phyloP scores from a whole-genome alignment of 2,329 filamentous ascomycete genomes.

The Clarireedia monteithiana region DNA sequence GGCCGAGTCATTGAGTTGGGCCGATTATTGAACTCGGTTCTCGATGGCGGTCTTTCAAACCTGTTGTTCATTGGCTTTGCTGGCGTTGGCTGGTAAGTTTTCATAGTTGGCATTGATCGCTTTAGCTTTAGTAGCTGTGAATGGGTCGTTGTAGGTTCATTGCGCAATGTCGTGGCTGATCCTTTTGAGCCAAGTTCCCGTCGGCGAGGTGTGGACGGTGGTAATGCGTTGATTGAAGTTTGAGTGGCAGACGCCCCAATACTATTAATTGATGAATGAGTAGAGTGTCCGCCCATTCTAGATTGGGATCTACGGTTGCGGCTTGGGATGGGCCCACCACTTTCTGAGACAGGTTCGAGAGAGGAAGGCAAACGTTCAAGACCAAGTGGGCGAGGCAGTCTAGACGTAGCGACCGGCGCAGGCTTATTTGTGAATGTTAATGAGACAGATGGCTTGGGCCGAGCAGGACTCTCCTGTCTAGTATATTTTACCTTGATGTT shows the following conservation, averaged over 20 bases:
- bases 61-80: constrained; percentile 41
- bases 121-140: constrained; percentile 59
- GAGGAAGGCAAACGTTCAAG: constrained; percentile 67
- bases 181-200: constrained; percentile 49
- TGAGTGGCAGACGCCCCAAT: constrained; percentile 53
- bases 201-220: constrained; percentile 52
- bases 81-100: constrained; percentile 40
- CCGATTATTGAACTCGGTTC: constrained; percentile 40
- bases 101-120: constrained; percentile 55
- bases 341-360: constrained; percentile 90
- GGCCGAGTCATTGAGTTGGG: constrained; percentile 48
- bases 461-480: constrained; percentile 59
- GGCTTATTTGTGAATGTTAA: constrained; percentile 85
- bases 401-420: constrained; percentile 46
- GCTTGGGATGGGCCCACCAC: constrained; percentile 61
- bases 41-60: constrained; percentile 52
- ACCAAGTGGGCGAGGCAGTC: constrained; percentile 69
- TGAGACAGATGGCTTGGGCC: constrained; percentile 69
- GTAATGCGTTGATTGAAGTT: constrained; percentile 44
- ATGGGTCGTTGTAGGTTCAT: constrained; percentile 56
- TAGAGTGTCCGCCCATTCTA: constrained; percentile 54
- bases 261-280: constrained; percentile 61
- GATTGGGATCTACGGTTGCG: constrained; percentile 56
- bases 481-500: constrained; percentile 82
- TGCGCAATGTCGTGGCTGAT: constrained; percentile 46